These are phyloP conservation scores for Dactylonectria macrodidyma DNA, from an alignment of 2,329 filamentous ascomycete genomes.

Conservation along the genomic window DNA sequence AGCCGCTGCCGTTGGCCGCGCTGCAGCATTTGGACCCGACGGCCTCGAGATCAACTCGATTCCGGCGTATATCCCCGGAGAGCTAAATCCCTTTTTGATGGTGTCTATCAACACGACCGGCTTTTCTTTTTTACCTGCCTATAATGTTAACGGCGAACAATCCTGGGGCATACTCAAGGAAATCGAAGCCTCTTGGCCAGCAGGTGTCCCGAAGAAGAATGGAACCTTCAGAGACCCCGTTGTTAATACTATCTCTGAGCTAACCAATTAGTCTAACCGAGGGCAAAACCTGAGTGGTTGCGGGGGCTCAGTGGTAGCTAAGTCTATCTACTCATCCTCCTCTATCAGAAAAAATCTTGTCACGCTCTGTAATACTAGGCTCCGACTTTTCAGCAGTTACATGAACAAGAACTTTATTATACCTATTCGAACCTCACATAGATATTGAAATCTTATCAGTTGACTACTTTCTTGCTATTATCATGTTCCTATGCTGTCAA, in stretches of 20 bases:
- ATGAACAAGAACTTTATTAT: no score
- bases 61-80: neutral
- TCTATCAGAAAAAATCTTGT: no score
- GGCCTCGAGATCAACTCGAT: constrained; percentile 9
- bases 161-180: constrained; percentile 21
- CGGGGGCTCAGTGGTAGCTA: neutral
- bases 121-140: neutral
- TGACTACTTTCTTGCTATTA: no score
- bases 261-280: neutral
- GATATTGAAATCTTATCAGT: no score
- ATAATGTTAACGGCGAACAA: constrained; percentile 15
- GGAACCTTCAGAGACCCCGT: constrained; percentile 9
- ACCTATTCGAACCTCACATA: no score
- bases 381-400: no score
- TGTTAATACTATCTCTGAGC: constrained; percentile 1
- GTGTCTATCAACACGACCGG: constrained; percentile 18
- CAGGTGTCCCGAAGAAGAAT: constrained; percentile 16
- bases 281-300: neutral
- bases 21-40: constrained; percentile 16
- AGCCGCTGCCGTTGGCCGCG: constrained; percentile 9
- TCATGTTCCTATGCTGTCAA: no score
- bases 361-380: no score
- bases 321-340: neutral
- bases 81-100: constrained; percentile 12
- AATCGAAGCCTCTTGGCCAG: constrained; percentile 11